phyloP scores from a whole-genome alignment of 2,329 filamentous ascomycete species.

The Metarhizium rileyi region DNA sequence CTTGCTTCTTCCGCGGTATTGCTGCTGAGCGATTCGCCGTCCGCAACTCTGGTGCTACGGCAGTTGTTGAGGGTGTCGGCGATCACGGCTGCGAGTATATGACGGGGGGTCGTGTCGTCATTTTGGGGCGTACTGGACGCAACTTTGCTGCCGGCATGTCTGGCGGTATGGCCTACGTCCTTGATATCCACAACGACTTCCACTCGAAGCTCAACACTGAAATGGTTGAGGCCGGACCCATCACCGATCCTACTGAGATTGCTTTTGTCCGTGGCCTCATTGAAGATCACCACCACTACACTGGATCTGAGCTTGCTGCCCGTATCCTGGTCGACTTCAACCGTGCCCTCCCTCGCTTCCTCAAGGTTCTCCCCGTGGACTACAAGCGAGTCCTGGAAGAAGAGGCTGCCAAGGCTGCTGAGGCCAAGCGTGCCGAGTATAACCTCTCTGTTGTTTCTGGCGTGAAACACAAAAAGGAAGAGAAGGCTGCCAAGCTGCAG shows the following conservation, averaged over 20 bases:
- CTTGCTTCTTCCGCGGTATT: slow-evolving; percentile 93
- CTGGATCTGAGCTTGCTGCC: slow-evolving; percentile 86
- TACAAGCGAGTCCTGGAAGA: slow-evolving; percentile 90
- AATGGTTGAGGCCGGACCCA: slow-evolving; percentile 83
- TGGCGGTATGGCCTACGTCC: slow-evolving; percentile 89
- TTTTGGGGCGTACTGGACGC: slow-evolving; percentile 81
- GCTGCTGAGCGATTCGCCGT: slow-evolving; percentile 95
- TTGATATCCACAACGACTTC: slow-evolving; percentile 86
- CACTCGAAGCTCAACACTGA: slow-evolving; percentile 89
- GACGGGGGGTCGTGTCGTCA: slow-evolving; percentile 85
- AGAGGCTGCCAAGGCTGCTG: slow-evolving; percentile 75
- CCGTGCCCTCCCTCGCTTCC: slow-evolving; percentile 77
- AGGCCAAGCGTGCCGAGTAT: slow-evolving; percentile 76
- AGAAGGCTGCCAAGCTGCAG: slow-evolving; percentile 59
- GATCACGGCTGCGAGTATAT: slow-evolving; percentile 98
- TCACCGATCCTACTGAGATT: slow-evolving; percentile 82
- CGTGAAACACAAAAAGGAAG: slow-evolving; percentile 50
- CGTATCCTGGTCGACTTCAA: slow-evolving; percentile 93
- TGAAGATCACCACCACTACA: slow-evolving; percentile 97
- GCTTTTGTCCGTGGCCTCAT: slow-evolving; percentile 84
- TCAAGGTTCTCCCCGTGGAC: slow-evolving; percentile 89
- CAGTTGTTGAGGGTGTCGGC: slow-evolving; percentile 93
- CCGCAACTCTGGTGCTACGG: slow-evolving; percentile 88
- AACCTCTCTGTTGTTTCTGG: slow-evolving; percentile 68
- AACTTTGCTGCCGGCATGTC: slow-evolving; percentile 99